Conservation (phyloP, 345 rosid species). For the Mallotus nudiflorus region DNA sequence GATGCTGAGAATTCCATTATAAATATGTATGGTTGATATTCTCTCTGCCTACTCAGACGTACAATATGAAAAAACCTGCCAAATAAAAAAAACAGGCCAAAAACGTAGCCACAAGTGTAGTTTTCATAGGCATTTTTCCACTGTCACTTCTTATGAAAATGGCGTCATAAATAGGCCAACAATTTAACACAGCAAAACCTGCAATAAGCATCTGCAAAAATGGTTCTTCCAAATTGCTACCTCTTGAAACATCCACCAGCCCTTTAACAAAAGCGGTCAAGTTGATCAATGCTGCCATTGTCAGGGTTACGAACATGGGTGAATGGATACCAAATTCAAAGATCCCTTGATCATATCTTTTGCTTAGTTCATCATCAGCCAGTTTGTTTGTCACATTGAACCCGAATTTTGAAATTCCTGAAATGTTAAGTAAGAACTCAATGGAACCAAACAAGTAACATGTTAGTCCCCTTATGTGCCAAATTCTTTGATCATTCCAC, state of each 20-base stretch:
- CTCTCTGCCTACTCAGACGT: too few relatives aligned
- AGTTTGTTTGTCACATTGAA: constrained; percentile 69
- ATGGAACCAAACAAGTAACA: constrained; percentile 40
- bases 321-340: constrained; percentile 61
- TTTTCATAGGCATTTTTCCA: constrained; percentile 46
- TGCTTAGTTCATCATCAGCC: constrained; percentile 44
- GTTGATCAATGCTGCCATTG: constrained; percentile 52
- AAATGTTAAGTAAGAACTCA: constrained; percentile 46
- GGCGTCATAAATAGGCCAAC: constrained; percentile 63
- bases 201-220: constrained; percentile 42
- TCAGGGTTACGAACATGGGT: constrained; percentile 49
- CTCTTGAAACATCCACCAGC: constrained; percentile 3
- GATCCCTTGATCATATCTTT: constrained; percentile 53
- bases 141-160: constrained; percentile 52
- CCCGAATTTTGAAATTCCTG: constrained; percentile 47
- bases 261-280: constrained; percentile 40
- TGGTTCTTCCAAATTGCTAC: constrained; percentile 25
- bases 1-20: too few relatives aligned
- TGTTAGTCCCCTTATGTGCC: constrained; percentile 51
- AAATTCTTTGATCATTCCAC: constrained; percentile 80
- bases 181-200: constrained; percentile 47
- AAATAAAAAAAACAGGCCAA: constrained; percentile 30
- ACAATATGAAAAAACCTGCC: constrained; percentile 13
- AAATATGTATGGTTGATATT: too few relatives aligned
- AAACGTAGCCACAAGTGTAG: constrained; percentile 30